Base-by-base conservation (phyloP, 768 basidiomycete genomes). In the Mycena kentingensis region DNA sequence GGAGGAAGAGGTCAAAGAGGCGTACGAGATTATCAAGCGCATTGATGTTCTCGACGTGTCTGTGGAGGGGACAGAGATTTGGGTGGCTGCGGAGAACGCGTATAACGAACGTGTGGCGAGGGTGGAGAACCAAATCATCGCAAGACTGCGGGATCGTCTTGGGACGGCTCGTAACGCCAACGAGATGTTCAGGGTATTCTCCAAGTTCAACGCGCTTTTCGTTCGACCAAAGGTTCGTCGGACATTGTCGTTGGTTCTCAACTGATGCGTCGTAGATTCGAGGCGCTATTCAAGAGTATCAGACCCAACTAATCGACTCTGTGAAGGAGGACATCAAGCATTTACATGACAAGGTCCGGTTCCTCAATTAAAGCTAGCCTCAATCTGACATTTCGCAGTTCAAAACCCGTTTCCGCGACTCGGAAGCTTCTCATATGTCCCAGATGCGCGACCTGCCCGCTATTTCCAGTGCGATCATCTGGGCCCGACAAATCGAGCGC, bases 161-260 rank as follows among this genome's bases (percentile, higher is more conserved):
- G 97, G 93, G 13, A 96, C 93, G 15, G 97, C 97, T 21, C 77
- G 94, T 27, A 99, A 98, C 67, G 96, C 97, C 15, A 96, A 97
- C 67, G 97, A 98, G 73, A 99, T 98, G 97, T 98, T 99, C 73
- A 81, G 96, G 46, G 96, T 98, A 38, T 98, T 99, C 71, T 95
- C 93, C 16, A 96, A 96, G 71, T 98, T 98, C 77, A 98, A 99
- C 67, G 91, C 94, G 0, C 72, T 98, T 29, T 97, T 98, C 65
- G 95, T 98, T 29, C 78, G 96, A 54, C 95, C 93, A 8, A 97
- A 98, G 84, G 93, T 93, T 37, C 28, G 75, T 57, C n/a, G 27
- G 28, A 2, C 7, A 21, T 19, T 26, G 12, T 27, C n/a, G 3
- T 35, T 4, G 12, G 13, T 25, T 27, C 29, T 24, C 15, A 28